Evolutionary conservation across 1,139 yeast genomes (phyloP).

Genomic region (Nakaseomyces nivariensis): DNA sequence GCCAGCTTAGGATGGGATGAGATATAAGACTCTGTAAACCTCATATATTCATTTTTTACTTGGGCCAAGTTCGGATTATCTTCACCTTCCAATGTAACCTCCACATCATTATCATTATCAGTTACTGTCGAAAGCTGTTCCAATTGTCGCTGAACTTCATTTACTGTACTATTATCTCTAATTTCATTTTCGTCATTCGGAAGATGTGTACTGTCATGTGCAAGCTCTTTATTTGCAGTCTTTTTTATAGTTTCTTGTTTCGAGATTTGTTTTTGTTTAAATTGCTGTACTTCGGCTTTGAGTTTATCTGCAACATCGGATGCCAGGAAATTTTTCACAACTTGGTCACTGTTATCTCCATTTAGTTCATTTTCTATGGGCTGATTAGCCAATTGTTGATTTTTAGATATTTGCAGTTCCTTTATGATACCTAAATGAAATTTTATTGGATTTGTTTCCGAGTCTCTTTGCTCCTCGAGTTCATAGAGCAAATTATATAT

Average conservation of each 20-base stretch:
- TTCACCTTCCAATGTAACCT: background rate
- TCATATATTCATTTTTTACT: slow-evolving; percentile 17
- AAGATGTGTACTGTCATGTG: background rate
- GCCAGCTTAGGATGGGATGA: slow-evolving; percentile 29
- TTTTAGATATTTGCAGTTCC: slow-evolving; percentile 25
- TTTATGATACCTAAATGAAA: slow-evolving; percentile 29
- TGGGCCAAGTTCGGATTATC: background rate
- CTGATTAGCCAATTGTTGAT: background rate
- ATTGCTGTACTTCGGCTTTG: slow-evolving; percentile 27
- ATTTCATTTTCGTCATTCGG: background rate
- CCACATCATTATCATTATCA: background rate
- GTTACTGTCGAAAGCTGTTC: background rate
- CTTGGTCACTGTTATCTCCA: slow-evolving; percentile 17
- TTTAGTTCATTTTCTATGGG: slow-evolving; percentile 1
- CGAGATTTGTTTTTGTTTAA: slow-evolving; percentile 18
- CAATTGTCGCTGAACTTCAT: background rate
- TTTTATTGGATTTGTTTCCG: slow-evolving; percentile 27
- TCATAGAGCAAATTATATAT: slow-evolving; percentile 46
- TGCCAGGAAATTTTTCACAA: slow-evolving; percentile 20
- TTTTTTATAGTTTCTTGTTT: slow-evolving; percentile 16
- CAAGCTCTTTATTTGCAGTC: background rate
- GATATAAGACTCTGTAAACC: slow-evolving; percentile 26
- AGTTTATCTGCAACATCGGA: slow-evolving; percentile 20
- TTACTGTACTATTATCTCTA: background rate
- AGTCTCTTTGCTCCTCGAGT: slow-evolving; percentile 25